Conservation (phyloP, 176 grass and related monocot genomes). For the Elaeis guineensis region DNA sequence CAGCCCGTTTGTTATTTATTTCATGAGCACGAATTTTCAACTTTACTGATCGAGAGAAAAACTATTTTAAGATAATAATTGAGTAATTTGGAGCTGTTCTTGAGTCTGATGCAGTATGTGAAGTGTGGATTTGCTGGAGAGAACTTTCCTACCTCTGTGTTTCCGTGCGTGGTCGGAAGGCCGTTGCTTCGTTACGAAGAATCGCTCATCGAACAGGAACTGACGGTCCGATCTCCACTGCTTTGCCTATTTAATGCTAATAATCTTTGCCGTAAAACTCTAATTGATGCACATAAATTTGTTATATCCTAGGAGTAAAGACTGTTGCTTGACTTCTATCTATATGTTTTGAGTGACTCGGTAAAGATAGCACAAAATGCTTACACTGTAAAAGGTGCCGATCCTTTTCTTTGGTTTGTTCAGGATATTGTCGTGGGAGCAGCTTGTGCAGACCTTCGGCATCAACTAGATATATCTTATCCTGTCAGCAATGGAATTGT, state of each 20-base stretch:
- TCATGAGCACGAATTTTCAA: too few relatives aligned
- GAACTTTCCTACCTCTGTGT: constrained; percentile 85
- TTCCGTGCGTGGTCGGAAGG: constrained; percentile 81
- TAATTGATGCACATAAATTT: too few relatives aligned
- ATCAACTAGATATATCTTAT: constrained; percentile 94
- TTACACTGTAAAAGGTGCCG: neutral
- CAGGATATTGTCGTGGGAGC: constrained; percentile 96
- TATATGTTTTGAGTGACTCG: too few relatives aligned
- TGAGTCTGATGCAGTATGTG: constrained; percentile 59
- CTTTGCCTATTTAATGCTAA: neutral
- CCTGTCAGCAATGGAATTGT: constrained; percentile 91
- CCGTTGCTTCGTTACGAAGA: constrained; percentile 88
- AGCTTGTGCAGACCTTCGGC: constrained; percentile 88
- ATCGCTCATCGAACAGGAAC: constrained; percentile 81
- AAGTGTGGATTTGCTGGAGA: constrained; percentile 95
- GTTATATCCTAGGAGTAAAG: too few relatives aligned
- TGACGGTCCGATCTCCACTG: constrained; percentile 33
- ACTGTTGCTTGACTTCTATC: too few relatives aligned
- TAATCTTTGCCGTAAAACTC: too few relatives aligned
- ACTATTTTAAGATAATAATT: neutral
- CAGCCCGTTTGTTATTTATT: neutral
- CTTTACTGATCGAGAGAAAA: neutral
- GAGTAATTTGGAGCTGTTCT: neutral
- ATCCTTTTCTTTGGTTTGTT: neutral
- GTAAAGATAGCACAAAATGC: too few relatives aligned